Conservation (phyloP, 2,329 filamentous ascomycete species). For the Cladophialophora exuberans region DNA sequence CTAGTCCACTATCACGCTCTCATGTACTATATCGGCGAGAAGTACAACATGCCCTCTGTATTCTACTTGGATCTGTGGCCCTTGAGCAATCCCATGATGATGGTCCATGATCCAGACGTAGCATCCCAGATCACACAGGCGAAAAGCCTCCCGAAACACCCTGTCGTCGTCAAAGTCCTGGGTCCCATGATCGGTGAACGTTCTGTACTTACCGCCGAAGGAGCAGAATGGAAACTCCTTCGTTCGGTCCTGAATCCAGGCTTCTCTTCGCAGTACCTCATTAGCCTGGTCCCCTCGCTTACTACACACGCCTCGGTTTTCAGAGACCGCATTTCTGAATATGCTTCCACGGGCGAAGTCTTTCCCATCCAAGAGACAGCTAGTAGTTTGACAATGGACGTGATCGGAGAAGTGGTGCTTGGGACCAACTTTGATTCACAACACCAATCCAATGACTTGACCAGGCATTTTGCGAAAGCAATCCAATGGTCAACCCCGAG, state of each 20-base stretch:
- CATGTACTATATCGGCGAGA: constrained; percentile 7
- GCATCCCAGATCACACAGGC: constrained; percentile 44
- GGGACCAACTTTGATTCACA: constrained; percentile 28
- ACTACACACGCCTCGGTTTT: constrained; percentile 13
- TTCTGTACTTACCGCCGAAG: constrained; percentile 41
- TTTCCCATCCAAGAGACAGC: constrained; percentile 43
- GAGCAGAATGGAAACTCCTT: constrained; percentile 43
- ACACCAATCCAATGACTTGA: constrained; percentile 1
- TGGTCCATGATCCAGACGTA: constrained; percentile 43
- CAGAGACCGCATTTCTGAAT: constrained; percentile 24
- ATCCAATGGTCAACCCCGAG: background rate
- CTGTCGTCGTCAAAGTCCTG: constrained; percentile 36
- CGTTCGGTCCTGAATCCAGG: constrained; percentile 44
- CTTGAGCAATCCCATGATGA: constrained; percentile 39
- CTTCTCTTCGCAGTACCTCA: constrained; percentile 43
- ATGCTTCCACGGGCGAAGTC: constrained; percentile 38
- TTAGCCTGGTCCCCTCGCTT: constrained; percentile 38
- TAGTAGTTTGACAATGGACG: constrained; percentile 45
- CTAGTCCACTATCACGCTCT: constrained; percentile 2
- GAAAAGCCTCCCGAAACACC: constrained; percentile 40
- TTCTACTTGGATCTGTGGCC: constrained; percentile 47
- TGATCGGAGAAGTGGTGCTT: constrained; percentile 44
- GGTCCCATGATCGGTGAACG: constrained; percentile 35
- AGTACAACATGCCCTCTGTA: constrained; percentile 24
- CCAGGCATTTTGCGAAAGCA: constrained; percentile 4